A percentile compares a stretch with the other conserved stretches of the same genome.
Evolutionary conservation across 768 basidiomycete species (phyloP).

Genomic region (Lactarius evosmus): DNA sequence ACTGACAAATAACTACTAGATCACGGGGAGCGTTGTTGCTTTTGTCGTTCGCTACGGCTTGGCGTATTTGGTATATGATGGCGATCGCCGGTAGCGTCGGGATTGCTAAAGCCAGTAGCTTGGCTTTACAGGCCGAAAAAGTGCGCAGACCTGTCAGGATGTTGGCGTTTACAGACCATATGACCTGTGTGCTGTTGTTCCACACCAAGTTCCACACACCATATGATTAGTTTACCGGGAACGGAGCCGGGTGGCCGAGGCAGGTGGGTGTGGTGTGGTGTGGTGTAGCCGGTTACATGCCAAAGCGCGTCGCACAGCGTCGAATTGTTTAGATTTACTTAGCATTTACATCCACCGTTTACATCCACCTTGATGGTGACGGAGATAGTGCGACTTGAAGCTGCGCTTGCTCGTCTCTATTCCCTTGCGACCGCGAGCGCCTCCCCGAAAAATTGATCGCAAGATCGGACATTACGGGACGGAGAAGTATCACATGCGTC

Average conservation of each 20-base stretch:
- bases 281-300: not conserved
- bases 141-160: not conserved
- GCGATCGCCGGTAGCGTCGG: constrained; percentile 65
- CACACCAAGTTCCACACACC: not conserved
- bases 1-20: constrained; percentile 39
- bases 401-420: not conserved
- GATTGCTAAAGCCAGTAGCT: too few species aligned
- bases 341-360: too few species aligned
- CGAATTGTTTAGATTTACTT: not conserved
- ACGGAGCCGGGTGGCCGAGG: not conserved
- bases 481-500: constrained; percentile 17
- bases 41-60: constrained; percentile 89
- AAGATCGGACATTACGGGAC: not conserved
- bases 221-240: not conserved
- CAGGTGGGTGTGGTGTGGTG: not conserved
- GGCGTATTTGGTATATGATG: constrained; percentile 87
- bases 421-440: too few species aligned
- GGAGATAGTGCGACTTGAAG: not conserved
- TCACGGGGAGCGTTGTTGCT: constrained; percentile 72
- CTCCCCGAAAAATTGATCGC: not conserved
- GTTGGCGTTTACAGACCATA: not conserved
- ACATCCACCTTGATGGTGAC: too few species aligned
- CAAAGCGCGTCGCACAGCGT: not conserved
- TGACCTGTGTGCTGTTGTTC: not conserved
- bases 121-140: not conserved